Evolutionary conservation across 2,329 filamentous ascomycete genomes (phyloP).

Genomic region (Seiridium unicorne): DNA sequence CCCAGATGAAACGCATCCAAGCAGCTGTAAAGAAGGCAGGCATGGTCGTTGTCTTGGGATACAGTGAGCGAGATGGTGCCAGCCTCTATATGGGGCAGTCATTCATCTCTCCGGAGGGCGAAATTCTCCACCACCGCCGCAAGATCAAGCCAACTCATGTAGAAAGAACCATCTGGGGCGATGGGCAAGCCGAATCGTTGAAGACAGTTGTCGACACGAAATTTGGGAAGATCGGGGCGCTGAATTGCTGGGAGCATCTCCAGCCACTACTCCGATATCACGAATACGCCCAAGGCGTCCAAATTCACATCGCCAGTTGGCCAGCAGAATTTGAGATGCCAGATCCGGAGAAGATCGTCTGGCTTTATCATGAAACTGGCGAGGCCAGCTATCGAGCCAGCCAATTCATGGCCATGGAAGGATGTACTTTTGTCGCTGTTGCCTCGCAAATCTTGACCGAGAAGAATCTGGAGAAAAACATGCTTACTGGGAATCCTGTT

Average conservation of each 20-base stretch:
- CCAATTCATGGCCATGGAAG: slow-evolving; percentile 42
- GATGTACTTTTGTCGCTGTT: slow-evolving; percentile 38
- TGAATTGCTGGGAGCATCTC: slow-evolving; percentile 40
- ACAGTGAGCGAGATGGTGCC: slow-evolving; percentile 43
- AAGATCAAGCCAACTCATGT: slow-evolving; percentile 52
- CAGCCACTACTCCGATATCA: slow-evolving; percentile 45
- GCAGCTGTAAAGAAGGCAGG: slow-evolving; percentile 37
- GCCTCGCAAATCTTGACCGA: slow-evolving; percentile 38
- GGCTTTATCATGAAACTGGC: slow-evolving; percentile 33
- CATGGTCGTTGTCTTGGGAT: slow-evolving; percentile 47
- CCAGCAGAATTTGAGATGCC: slow-evolving; percentile 33
- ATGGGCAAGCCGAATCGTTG: slow-evolving; percentile 56
- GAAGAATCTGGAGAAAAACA: slow-evolving; percentile 36
- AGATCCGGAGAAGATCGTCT: slow-evolving; percentile 30
- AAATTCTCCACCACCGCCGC: slow-evolving; percentile 43
- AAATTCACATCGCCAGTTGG: slow-evolving; percentile 33
- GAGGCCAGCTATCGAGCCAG: slow-evolving; percentile 31
- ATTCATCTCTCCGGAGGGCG: slow-evolving; percentile 47
- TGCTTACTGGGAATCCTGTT: slow-evolving; percentile 33
- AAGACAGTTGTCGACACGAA: slow-evolving; percentile 47
- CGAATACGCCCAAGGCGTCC: slow-evolving; percentile 32
- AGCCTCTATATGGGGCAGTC: slow-evolving; percentile 39
- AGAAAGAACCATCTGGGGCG: slow-evolving; percentile 49
- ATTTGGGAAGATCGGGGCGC: slow-evolving; percentile 49
- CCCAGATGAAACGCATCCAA: slow-evolving; percentile 41